Evolutionary conservation across 2,329 filamentous ascomycete species (phyloP).

Genomic region (Ampelomyces quisqualis): DNA sequence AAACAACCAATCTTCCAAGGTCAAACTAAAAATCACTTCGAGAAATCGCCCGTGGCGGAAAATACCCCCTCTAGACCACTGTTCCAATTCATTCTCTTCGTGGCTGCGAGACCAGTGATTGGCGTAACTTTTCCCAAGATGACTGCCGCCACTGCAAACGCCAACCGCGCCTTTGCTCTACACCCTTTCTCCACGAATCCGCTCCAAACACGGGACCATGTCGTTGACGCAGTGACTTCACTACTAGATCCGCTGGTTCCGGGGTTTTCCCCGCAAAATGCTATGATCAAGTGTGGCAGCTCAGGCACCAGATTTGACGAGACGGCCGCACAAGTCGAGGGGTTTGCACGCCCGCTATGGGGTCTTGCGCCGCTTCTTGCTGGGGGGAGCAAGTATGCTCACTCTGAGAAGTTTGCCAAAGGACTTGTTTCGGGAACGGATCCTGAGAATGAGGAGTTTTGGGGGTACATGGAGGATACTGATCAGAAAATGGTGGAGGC

Average conservation of each 20-base stretch:
- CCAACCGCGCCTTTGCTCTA: slow-evolving; percentile 46
- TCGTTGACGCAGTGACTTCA: slow-evolving; percentile 46
- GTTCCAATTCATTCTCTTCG: no score
- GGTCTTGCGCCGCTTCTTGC: slow-evolving; percentile 69
- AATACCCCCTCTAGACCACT: no score
- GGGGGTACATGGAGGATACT: slow-evolving; percentile 73
- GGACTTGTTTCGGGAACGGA: slow-evolving; percentile 72
- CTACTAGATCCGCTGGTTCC: slow-evolving; percentile 70
- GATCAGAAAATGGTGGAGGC: slow-evolving; percentile 86
- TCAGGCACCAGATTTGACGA: slow-evolving; percentile 78
- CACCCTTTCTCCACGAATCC: slow-evolving; percentile 49
- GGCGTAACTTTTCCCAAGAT: slow-evolving; percentile 12
- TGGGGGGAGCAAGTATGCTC: slow-evolving; percentile 65
- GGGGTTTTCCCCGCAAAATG: slow-evolving; percentile 68
- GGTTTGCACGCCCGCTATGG: slow-evolving; percentile 74
- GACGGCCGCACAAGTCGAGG: slow-evolving; percentile 74
- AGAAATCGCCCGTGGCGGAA: not conserved
- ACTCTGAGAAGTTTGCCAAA: slow-evolving; percentile 66
- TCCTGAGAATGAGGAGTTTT: slow-evolving; percentile 69
- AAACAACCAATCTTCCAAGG: no score
- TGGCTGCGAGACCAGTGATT: not conserved
- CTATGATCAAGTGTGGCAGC: slow-evolving; percentile 66
- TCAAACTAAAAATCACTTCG: no score
- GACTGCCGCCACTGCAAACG: slow-evolving; percentile 39
- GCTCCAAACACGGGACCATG: slow-evolving; percentile 45